Conservation (phyloP, 176 grass and related monocot species). For the Poa pratensis region DNA sequence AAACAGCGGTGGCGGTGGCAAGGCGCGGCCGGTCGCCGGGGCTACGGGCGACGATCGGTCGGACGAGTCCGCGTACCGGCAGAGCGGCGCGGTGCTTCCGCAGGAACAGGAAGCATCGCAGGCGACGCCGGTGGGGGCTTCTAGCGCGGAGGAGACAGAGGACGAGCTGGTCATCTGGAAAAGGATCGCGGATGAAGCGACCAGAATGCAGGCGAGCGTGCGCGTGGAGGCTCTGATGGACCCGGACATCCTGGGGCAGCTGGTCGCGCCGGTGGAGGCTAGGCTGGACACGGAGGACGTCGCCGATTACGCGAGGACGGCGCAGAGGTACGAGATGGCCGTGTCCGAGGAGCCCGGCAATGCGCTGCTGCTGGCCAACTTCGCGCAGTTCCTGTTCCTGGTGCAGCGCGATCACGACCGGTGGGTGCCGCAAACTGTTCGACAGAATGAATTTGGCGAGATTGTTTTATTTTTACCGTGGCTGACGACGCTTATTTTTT, state of each 20-base stretch:
- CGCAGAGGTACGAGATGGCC: slow-evolving; percentile 64
- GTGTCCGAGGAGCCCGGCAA: slow-evolving; percentile 73
- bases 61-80: slow-evolving; percentile 43
- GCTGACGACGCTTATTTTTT: slow-evolving; percentile 1
- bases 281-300: slow-evolving; percentile 44
- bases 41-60: slow-evolving; percentile 71
- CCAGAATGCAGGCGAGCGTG: slow-evolving; percentile 58
- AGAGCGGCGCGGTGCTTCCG: slow-evolving; percentile 42
- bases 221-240: slow-evolving; percentile 64
- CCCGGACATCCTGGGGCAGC: slow-evolving; percentile 54
- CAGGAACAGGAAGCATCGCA: slow-evolving; percentile 40
- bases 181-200: slow-evolving; percentile 64
- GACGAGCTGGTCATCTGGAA: slow-evolving; percentile 67
- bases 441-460: slow-evolving; percentile 5
- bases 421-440: slow-evolving; percentile 41
- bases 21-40: slow-evolving; percentile 66
- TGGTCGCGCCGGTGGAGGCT: slow-evolving; percentile 70
- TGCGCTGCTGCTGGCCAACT: slow-evolving; percentile 79
- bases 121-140: slow-evolving; percentile 17
- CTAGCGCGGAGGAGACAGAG: slow-evolving; percentile 34
- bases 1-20: slow-evolving; percentile 67
- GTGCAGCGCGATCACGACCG: slow-evolving; percentile 80
- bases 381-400: slow-evolving; percentile 78
- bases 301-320: slow-evolving; percentile 50
- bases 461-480: not conserved